Evolutionary conservation across 306 rosid species (phyloP).

Genomic region (Rubus idaeus): DNA sequence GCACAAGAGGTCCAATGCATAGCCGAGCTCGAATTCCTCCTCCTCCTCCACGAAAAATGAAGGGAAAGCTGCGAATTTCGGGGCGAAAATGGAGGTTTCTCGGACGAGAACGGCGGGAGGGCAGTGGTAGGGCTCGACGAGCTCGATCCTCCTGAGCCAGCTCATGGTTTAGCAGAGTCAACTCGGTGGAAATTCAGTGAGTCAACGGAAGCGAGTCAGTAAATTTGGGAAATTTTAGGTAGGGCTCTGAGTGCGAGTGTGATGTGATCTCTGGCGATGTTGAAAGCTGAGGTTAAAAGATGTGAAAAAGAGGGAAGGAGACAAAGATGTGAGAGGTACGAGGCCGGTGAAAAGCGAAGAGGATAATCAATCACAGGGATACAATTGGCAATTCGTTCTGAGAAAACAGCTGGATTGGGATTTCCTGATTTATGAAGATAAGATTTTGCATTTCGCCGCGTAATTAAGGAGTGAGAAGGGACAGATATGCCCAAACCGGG

Average conservation of each 20-base stretch:
- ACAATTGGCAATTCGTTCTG: constrained; percentile 15
- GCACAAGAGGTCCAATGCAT: constrained; percentile 32
- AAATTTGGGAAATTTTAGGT: neutral
- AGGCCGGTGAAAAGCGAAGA: constrained; percentile 8
- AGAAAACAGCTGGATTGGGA: neutral
- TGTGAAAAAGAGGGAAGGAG: constrained; percentile 19
- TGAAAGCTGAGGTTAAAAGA: constrained; percentile 20
- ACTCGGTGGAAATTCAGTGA: constrained; percentile 6
- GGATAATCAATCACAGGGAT: constrained; percentile 12
- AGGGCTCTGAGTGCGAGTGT: neutral
- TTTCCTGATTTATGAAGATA: neutral
- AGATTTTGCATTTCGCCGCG: constrained; percentile 33
- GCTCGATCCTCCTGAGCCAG: constrained; percentile 52
- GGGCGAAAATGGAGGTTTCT: constrained; percentile 45
- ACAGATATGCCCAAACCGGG: constrained; percentile 22
- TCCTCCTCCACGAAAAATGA: constrained; percentile 41
- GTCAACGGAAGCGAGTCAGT: constrained; percentile 10
- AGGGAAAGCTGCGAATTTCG: constrained; percentile 45
- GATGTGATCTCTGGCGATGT: constrained; percentile 5
- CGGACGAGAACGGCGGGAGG: constrained; percentile 33
- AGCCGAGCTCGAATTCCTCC: constrained; percentile 40
- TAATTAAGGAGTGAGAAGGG: neutral
- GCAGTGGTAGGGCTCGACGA: constrained; percentile 39
- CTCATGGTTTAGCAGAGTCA: constrained; percentile 43
- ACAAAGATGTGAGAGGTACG: constrained; percentile 36